Percentiles rank a stretch among this genome's conserved stretches.
Evolutionary conservation across 2,329 filamentous ascomycete genomes (phyloP).

Genomic region (Paramyrothecium sp.): DNA sequence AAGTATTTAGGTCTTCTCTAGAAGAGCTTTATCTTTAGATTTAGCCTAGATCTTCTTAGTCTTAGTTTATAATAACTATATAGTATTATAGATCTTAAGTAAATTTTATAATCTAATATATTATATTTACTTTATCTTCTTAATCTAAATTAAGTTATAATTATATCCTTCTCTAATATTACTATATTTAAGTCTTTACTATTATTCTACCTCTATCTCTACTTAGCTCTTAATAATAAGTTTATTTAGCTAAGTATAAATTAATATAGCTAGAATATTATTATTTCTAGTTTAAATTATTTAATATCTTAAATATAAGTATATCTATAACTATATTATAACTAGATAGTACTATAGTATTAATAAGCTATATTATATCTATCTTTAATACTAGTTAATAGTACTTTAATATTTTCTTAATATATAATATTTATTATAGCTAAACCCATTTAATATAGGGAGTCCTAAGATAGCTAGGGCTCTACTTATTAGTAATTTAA

Average conservation of each 20-base stretch:
- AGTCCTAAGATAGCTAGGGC: too few species aligned
- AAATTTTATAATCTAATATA: background rate
- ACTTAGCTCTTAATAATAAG: too few species aligned
- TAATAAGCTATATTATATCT: background rate
- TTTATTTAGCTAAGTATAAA: background rate
- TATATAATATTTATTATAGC: too few species aligned
- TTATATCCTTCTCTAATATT: background rate
- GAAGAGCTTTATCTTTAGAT: too few species aligned
- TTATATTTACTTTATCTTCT: background rate
- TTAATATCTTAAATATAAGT: background rate
- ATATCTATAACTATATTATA: background rate
- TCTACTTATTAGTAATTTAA: background rate
- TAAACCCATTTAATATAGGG: too few species aligned
- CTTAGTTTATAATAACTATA: background rate
- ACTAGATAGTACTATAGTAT: background rate
- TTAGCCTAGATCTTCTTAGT: too few species aligned
- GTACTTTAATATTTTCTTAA: background rate
- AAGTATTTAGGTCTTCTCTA: too few species aligned
- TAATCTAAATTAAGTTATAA: background rate
- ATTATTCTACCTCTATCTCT: too few species aligned
- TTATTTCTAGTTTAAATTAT: too few species aligned
- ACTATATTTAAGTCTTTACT: background rate
- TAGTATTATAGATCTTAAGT: too few species aligned
- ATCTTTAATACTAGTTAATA: background rate
- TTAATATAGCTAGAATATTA: background rate